Evolutionary conservation across 306 rosid species (phyloP).

Genomic region (Inga leiocalycina): DNA sequence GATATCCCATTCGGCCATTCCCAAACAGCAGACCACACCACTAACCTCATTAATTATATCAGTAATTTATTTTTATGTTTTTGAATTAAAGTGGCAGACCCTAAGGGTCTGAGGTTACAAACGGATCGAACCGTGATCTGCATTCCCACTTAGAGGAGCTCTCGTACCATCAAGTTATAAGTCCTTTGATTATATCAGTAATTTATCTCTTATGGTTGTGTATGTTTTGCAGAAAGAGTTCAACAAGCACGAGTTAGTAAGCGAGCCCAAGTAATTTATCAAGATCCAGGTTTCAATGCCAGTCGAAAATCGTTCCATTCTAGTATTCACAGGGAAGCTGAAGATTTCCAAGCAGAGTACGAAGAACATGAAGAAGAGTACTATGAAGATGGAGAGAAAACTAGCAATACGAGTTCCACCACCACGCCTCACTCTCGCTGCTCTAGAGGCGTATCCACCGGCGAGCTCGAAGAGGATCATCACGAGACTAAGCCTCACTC

Average conservation of each 20-base stretch:
- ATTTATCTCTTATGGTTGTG: not conserved
- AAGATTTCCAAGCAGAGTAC: conserved; percentile 36
- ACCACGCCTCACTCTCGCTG: conserved; percentile 79
- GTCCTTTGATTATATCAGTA: not conserved
- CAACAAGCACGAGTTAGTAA: conserved; percentile 46
- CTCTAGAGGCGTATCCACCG: conserved; percentile 80
- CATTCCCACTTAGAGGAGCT: too few relatives aligned
- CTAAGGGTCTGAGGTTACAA: too few relatives aligned
- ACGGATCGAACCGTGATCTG: too few relatives aligned
- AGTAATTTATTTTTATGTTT: too few relatives aligned
- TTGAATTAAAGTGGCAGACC: too few relatives aligned
- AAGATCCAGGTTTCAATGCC: conserved; percentile 33
- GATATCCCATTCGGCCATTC: not conserved
- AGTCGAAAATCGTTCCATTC: conserved; percentile 35
- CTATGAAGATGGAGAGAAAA: conserved; percentile 61
- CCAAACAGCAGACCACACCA: not conserved
- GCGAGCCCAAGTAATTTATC: conserved; percentile 19
- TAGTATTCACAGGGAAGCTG: conserved; percentile 33
- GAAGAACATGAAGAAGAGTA: conserved; percentile 52
- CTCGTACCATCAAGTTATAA: too few relatives aligned
- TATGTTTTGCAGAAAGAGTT: conserved; percentile 50
- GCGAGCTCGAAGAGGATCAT: conserved; percentile 54
- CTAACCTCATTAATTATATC: not conserved
- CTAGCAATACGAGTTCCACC: conserved; percentile 63
- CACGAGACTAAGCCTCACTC: conserved; percentile 15